Base-by-base conservation (phyloP, 768 basidiomycete species). In the Trichaptum fuscoviolaceum region DNA sequence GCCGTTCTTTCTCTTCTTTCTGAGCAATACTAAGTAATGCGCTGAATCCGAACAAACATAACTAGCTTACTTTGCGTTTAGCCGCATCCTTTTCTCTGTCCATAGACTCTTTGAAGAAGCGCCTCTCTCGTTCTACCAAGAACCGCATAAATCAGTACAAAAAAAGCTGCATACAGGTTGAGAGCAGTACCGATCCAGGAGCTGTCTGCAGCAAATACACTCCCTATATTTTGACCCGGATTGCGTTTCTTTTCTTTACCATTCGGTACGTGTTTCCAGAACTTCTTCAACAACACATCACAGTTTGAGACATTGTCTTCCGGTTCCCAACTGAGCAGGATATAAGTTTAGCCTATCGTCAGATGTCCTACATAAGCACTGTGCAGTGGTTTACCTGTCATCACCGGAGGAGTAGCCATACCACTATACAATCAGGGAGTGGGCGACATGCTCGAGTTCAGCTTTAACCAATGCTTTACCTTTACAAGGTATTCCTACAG, bases 401-500 rank as follows among this genome's bases (percentile, higher is more conserved):
- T 81, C 78, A 34, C 81, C 81, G 0, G 84, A 83, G 63, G 73
- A 77, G 72, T 90, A 92, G 9, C 83, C 84, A 12, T 81, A 85
- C 90, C 90, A 92, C 90, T 91, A 65, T 35, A n/a, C 27, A 64
- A 62, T 26, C 27, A 24, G 62, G 65, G 67, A 64, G 68, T 62
- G 65, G 18, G 35, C 34, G 20, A 60, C 64, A 63, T 63, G 58
- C n/a, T 42, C 27, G 26, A 63, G 27, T 65, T 25, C 58, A 24
- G 36, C 15, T 24, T 42, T 17, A 58, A 4, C 34, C n/a, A n/a
- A 63, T 35, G 34, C n/a, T 66, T 67, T 67, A 90, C 90, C 81
- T 91, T 91, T 57, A 91, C 89, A 64, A 71, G 73, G 70, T 91
- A 92, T 76, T 89, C 84, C 90, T 87, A 59, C 35, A 66, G 57